phyloP scores from a whole-genome alignment of 345 rosid genomes.

The Punica granatum region DNA sequence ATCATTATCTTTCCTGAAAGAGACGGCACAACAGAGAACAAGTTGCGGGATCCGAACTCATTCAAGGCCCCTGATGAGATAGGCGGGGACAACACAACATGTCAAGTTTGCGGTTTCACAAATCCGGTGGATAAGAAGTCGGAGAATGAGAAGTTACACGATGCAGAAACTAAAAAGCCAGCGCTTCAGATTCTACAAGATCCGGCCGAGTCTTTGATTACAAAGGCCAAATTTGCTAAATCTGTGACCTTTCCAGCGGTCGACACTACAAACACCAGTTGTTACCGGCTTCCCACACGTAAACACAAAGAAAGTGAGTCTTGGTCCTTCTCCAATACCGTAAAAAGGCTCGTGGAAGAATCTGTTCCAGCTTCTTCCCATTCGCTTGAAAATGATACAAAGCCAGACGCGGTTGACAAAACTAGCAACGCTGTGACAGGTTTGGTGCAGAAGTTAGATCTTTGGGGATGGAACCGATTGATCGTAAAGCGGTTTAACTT shows the following conservation, averaged over 20 bases:
- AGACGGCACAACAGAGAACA: not conserved
- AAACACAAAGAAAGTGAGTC: constrained; percentile 1
- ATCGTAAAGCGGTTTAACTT: not conserved
- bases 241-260: not conserved
- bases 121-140: not conserved
- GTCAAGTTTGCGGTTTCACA: not conserved
- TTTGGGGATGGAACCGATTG: constrained; percentile 6
- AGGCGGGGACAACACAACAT: not conserved
- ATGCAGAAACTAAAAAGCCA: not conserved
- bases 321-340: not conserved
- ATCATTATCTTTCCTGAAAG: not conserved
- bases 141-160: not conserved
- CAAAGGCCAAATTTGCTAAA: not conserved
- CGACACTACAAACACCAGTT: not conserved
- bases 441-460: not conserved
- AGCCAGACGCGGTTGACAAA: not conserved
- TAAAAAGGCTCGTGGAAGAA: not conserved
- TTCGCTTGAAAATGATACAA: not conserved
- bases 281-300: not conserved
- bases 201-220: not conserved
- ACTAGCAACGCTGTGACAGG: not conserved
- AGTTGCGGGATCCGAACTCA: not conserved
- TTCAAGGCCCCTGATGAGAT: not conserved
- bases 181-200: not conserved
- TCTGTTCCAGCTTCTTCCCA: not conserved